Evolutionary conservation across 805 yeast genomes (phyloP).

Genomic region (Wickerhamiella azyma): DNA sequence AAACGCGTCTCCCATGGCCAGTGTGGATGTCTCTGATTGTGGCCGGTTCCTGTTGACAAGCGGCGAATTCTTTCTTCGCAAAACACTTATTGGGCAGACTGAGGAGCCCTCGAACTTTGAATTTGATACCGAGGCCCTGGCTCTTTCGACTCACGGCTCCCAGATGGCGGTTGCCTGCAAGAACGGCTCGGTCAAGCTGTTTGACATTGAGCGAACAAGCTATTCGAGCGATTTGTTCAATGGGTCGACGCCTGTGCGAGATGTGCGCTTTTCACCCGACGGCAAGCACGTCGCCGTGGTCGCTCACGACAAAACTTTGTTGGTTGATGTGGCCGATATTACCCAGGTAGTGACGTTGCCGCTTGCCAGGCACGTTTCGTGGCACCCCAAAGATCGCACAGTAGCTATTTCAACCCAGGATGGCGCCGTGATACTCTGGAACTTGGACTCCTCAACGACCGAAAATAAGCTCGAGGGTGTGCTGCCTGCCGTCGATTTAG

Average conservation of each 20-base stretch:
- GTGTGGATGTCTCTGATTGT: not conserved
- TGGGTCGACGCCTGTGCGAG: slow-evolving; percentile 25
- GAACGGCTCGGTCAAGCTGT: slow-evolving; percentile 29
- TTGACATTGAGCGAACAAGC: slow-evolving; percentile 17
- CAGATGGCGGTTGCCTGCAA: slow-evolving; percentile 32
- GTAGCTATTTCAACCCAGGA: slow-evolving; percentile 25
- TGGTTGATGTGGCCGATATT: slow-evolving; percentile 24
- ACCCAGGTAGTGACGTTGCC: slow-evolving; percentile 32
- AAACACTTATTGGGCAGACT: not conserved
- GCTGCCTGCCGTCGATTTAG: slow-evolving; percentile 20
- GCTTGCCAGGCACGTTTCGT: slow-evolving; percentile 33
- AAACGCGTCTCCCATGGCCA: not conserved
- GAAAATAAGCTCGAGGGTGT: slow-evolving; percentile 17
- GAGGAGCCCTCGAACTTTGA: not conserved
- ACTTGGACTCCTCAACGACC: slow-evolving; percentile 12
- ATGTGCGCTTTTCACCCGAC: slow-evolving; percentile 23
- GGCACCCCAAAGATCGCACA: slow-evolving; percentile 22
- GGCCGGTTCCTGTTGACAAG: slow-evolving; percentile 1
- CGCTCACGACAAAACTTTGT: slow-evolving; percentile 24
- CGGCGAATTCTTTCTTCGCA: not conserved
- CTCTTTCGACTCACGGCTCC: not conserved
- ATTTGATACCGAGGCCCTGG: not conserved
- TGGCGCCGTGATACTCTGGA: slow-evolving; percentile 24
- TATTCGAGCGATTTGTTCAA: slow-evolving; percentile 18
- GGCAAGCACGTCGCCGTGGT: slow-evolving; percentile 27